Evolutionary conservation across 202 grass and related monocot species (phyloP), one percentile per base, ranked within the genome.

Genomic region (Dendrocalamus latiflorus): DNA sequence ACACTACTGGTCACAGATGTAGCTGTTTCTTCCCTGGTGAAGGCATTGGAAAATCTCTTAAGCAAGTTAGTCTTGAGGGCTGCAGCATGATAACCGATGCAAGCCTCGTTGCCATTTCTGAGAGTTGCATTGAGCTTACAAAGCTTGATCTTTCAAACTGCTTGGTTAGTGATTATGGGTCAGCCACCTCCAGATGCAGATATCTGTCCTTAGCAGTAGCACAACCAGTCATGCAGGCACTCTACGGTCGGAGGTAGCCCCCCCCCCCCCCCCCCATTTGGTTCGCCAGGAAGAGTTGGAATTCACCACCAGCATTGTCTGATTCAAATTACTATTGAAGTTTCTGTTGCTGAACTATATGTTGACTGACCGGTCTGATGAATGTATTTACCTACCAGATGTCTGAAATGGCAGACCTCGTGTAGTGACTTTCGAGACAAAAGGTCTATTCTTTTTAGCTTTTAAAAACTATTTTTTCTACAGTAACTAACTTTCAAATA

Each of bases 11-110:
- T 99, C 38, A 92, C 93, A 42, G 96, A 96, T 88, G 65, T 73
- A 14, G 64, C 90, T 56, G 82, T 92, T 69, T 78, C 85, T 71
- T 41, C 78, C 75, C 71, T 99, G 76, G 81, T 89, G 20, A 96
- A 94, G 85, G 85, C 75, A 13, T 86, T 81, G 96, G 96, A 82
- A 89, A 81, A 84, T 87, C 87, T 85, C 78, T 99, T 30, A 88
- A 96, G 87, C 85, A 84, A 58, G 71, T 99, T 59, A 89, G 74
- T 72, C 83, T 99, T 15, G 93, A 99, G 66, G 93, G 96, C 34
- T 99, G 96, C 77, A 91, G 81, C 70, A 92, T 92, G 81, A 82
- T 99, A 68, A 96, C 93, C 37, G 89, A 99, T 89, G 89, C 87
- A 51, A 95, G 82, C 74, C 45, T 94, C 8, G 76, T 86, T 13